Conservation (phyloP, 768 basidiomycete genomes). For the Boletellus emodensis region DNA sequence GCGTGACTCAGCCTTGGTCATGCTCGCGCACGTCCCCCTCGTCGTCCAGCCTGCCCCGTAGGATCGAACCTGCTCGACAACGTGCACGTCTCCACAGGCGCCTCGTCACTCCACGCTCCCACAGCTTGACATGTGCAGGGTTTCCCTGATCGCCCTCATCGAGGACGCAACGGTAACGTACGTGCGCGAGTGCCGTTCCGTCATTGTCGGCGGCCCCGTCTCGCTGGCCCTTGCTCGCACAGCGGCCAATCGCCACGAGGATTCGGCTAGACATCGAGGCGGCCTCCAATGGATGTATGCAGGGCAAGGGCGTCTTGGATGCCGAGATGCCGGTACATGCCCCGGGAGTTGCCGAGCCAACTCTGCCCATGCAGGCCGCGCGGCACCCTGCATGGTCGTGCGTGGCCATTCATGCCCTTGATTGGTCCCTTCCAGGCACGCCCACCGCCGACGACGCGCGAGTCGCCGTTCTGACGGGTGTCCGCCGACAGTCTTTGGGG, state of each 20-base stretch:
- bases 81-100: conserved; percentile 66
- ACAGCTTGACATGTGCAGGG: conserved; percentile 41
- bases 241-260: conserved; percentile 69
- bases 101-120: conserved; percentile 15
- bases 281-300: conserved; percentile 97
- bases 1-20: too few species aligned
- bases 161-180: conserved; percentile 89
- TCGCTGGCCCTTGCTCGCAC: conserved; percentile 23
- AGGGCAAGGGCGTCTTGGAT: conserved; percentile 71
- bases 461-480: neutral
- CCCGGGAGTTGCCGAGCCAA: conserved; percentile 63
- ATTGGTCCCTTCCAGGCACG: conserved; percentile 15
- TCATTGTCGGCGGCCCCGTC: neutral
- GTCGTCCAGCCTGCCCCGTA: conserved; percentile 82
- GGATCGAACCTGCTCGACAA: conserved; percentile 62
- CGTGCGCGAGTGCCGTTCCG: conserved; percentile 64
- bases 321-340: conserved; percentile 87
- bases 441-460: too few species aligned
- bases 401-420: too few species aligned
- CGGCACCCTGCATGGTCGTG: too few species aligned
- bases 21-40: neutral
- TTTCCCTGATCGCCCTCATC: conserved; percentile 91
- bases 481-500: conserved; percentile 38
- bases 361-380: too few species aligned
- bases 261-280: conserved; percentile 82